phyloP scores from a whole-genome alignment of 179 eudicot species.

The Sideroxylon spinosum region DNA sequence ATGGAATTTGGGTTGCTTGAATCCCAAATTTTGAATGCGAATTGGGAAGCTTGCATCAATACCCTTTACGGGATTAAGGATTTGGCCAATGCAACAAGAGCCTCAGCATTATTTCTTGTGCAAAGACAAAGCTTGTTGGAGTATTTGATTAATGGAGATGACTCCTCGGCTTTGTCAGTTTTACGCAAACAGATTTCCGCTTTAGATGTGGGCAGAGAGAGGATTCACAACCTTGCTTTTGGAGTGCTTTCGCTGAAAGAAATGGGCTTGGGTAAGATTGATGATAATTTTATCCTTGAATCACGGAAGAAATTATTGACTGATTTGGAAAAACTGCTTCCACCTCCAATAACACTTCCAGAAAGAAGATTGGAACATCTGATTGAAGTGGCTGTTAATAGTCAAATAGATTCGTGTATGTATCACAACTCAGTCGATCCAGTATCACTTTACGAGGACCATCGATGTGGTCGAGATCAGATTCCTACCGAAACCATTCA shows the following conservation, averaged over 20 bases:
- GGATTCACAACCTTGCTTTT: slow-evolving; percentile 66
- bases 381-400: slow-evolving; percentile 59
- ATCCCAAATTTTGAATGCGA: slow-evolving; percentile 43
- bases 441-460: slow-evolving; percentile 66
- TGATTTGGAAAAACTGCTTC: slow-evolving; percentile 66
- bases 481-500: slow-evolving; percentile 81
- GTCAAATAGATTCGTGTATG: slow-evolving; percentile 70
- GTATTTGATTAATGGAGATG: slow-evolving; percentile 51
- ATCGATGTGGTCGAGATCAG: slow-evolving; percentile 59
- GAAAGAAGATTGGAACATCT: slow-evolving; percentile 80
- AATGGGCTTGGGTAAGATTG: slow-evolving; percentile 29
- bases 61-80: slow-evolving; percentile 39
- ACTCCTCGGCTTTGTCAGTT: slow-evolving; percentile 41
- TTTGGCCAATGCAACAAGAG: slow-evolving; percentile 59
- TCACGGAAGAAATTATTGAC: slow-evolving; percentile 38
- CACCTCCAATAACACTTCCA: slow-evolving; percentile 68
- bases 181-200: slow-evolving; percentile 59
- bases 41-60: slow-evolving; percentile 68
- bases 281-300: slow-evolving; percentile 31
- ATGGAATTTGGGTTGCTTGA: slow-evolving; percentile 51
- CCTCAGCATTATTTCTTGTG: slow-evolving; percentile 60
- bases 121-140: slow-evolving; percentile 55
- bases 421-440: slow-evolving; percentile 58
- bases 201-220: slow-evolving; percentile 49
- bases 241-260: slow-evolving; percentile 44